Percentiles rank a stretch among this genome's conserved stretches.
Evolutionary conservation across 768 basidiomycete species (phyloP).

Genomic region (Pulveroboletus ravenelii): DNA sequence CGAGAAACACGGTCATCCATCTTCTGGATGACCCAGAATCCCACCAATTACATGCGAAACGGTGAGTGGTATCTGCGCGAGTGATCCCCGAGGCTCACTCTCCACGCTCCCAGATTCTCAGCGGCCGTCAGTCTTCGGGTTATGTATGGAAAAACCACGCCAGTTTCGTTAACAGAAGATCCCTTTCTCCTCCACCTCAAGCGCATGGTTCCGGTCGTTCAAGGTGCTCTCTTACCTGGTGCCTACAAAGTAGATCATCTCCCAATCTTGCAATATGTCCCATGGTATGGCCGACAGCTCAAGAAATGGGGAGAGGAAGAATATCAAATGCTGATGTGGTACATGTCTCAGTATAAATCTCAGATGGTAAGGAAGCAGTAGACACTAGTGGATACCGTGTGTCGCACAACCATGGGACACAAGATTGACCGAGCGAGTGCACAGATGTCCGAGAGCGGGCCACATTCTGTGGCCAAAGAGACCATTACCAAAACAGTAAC

Average conservation of each 20-base stretch:
- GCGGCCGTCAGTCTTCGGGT: conserved; percentile 25
- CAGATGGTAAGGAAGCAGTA: conserved; percentile 33
- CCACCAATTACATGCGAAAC: conserved; percentile 23
- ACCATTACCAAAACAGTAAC: conserved; percentile 34
- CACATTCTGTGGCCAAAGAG: conserved; percentile 46
- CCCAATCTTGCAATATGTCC: conserved; percentile 43
- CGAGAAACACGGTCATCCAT: background rate
- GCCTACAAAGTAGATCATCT: conserved; percentile 33
- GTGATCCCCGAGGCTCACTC: background rate
- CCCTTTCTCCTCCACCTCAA: conserved; percentile 27
- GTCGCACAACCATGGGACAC: no score
- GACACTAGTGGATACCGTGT: no score
- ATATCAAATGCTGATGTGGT: no score
- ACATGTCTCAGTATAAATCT: conserved; percentile 30
- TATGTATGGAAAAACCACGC: conserved; percentile 26
- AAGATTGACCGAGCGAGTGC: no score
- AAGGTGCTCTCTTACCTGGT: conserved; percentile 30
- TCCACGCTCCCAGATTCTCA: conserved; percentile 15
- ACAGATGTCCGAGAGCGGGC: background rate
- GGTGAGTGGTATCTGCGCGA: conserved; percentile 31
- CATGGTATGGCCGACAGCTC: conserved; percentile 52
- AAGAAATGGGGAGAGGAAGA: conserved; percentile 38
- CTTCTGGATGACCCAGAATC: conserved; percentile 22
- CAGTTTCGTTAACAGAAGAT: conserved; percentile 13
- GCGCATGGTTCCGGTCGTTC: conserved; percentile 27